These are phyloP conservation scores for Carpinus viminea DNA, from an alignment of 306 rosid genomes.

Conservation along the genomic window DNA sequence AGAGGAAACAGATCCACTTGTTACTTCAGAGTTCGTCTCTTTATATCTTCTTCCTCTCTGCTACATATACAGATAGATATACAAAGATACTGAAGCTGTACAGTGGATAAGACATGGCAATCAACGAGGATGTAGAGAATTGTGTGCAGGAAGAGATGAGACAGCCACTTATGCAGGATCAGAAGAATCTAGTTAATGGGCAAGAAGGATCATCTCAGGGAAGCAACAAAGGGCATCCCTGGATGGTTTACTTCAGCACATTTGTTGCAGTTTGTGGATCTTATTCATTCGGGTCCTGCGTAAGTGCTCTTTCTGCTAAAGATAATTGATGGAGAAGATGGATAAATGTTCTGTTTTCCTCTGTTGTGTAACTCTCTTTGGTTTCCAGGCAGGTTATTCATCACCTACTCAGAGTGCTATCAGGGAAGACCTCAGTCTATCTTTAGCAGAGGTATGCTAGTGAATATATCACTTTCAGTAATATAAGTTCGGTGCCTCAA, in stretches of 20 bases:
- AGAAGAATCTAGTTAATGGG: slow-evolving; percentile 10
- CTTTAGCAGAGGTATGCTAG: slow-evolving; percentile 63
- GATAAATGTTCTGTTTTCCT: not conserved
- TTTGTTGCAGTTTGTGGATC: slow-evolving; percentile 87
- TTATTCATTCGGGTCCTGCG: slow-evolving; percentile 83
- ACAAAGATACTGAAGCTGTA: slow-evolving; percentile 5
- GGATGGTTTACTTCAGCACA: slow-evolving; percentile 89
- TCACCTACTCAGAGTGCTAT: slow-evolving; percentile 85
- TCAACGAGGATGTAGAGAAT: slow-evolving; percentile 51
- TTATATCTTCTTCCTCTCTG: slow-evolving; percentile 4
- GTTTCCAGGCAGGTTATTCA: slow-evolving; percentile 81
- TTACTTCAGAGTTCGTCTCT: slow-evolving; percentile 16
- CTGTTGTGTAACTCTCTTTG: slow-evolving; percentile 20
- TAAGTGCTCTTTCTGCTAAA: slow-evolving; percentile 33
- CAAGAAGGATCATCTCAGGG: slow-evolving; percentile 27
- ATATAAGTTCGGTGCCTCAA: not conserved
- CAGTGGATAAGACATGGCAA: slow-evolving; percentile 47
- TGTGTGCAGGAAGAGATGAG: slow-evolving; percentile 30
- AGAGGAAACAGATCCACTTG: slow-evolving; percentile 4
- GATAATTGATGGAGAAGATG: not conserved
- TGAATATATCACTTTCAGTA: not conserved
- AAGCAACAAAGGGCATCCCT: slow-evolving; percentile 46
- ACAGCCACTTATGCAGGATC: slow-evolving; percentile 45
- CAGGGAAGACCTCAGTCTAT: slow-evolving; percentile 57
- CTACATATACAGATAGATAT: not conserved